A percentile compares a stretch with the other conserved stretches of the same genome.
Conservation (phyloP, 306 rosid genomes). For the cucumber (Cucumis sativus) region Cucumber_9930_V3 NC_026661.2:4595001-4595500, state of each 20-base stretch:
- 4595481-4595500: neutral
- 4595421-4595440: neutral
- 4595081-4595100: neutral
- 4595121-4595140: neutral
- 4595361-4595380: neutral
- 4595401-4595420: neutral
- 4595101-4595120: neutral
- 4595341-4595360: neutral
- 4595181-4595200: neutral
- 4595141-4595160: neutral
- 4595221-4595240: neutral
- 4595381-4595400: neutral
- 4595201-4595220: neutral
- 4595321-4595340: neutral
- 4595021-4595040: no score
- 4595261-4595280: slow-evolving; percentile 12
- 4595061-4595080: no score
- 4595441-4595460: neutral
- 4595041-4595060: no score
- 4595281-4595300: neutral
- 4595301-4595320: neutral
- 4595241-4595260: slow-evolving; percentile 12
- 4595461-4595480: neutral
- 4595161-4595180: neutral
- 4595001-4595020: no score